Percentiles rank a stretch among this genome's conserved stretches.
phyloP scores from a whole-genome alignment of 352 stramenopile genomes.

The Phytopythium chamaehyphon region DNA sequence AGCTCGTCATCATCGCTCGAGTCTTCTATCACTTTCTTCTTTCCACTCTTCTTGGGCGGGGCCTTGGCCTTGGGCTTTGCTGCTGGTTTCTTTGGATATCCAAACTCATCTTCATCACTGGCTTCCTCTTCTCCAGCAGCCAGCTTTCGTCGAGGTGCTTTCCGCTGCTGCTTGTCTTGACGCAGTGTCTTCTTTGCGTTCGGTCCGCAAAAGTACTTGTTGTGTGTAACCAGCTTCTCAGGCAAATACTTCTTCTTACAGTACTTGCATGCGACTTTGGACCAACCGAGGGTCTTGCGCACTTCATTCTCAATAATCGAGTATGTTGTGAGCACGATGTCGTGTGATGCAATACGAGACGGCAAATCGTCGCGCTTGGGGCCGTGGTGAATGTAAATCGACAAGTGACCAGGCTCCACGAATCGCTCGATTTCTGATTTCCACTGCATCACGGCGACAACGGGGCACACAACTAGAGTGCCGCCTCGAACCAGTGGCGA shows the following conservation, averaged over 20 bases:
- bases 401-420: conserved; percentile 88
- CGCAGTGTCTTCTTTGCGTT: conserved; percentile 91
- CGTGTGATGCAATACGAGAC: conserved; percentile 91
- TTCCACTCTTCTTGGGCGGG: conserved; percentile 15
- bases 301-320: conserved; percentile 93
- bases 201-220: conserved; percentile 99
- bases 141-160: conserved; percentile 47
- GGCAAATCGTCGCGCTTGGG: conserved; percentile 68
- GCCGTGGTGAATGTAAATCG: conserved; percentile 96
- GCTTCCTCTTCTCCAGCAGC: conserved; percentile 59
- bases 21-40: conserved; percentile 29
- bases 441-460: conserved; percentile 96
- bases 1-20: conserved; percentile 19
- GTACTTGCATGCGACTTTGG: conserved; percentile 92
- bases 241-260: conserved; percentile 91
- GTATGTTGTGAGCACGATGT: conserved; percentile 99
- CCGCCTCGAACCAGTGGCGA: conserved; percentile 42
- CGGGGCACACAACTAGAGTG: conserved; percentile 96
- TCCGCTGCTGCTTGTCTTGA: conserved; percentile 85
- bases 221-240: conserved; percentile 92
- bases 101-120: conserved; percentile 47
- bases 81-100: conserved; percentile 50
- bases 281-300: conserved; percentile 66
- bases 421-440: conserved; percentile 91
- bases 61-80: conserved; percentile 30